Percentiles rank a stretch among this genome's conserved stretches.
phyloP scores from a whole-genome alignment of 495 filamentous ascomycete genomes.

The Tetracladium setigerum region DNA sequence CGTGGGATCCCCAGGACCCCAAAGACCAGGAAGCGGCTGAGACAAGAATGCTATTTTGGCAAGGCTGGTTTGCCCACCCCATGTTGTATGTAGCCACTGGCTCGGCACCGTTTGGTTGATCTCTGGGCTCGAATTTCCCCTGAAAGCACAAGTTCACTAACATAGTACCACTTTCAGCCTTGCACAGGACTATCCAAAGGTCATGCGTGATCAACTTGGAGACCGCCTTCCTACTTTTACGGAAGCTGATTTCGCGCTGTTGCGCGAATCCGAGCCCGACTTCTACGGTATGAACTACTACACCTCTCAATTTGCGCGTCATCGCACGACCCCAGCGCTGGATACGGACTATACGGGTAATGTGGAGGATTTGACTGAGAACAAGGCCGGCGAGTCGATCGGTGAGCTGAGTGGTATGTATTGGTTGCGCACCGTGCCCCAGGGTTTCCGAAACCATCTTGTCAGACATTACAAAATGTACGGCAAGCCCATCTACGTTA shows the following conservation, averaged over 20 bases:
- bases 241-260: constrained; percentile 53
- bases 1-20: constrained; percentile 46
- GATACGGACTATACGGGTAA: constrained; percentile 61
- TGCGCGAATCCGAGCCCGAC: constrained; percentile 61
- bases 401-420: constrained; percentile 65
- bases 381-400: constrained; percentile 60
- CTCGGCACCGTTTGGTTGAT: no score
- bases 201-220: constrained; percentile 65
- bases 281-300: constrained; percentile 84
- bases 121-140: no score
- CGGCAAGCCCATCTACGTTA: constrained; percentile 69
- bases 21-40: constrained; percentile 48
- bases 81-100: constrained; percentile 41
- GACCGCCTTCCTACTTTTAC: constrained; percentile 58
- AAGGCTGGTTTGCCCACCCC: constrained; percentile 67
- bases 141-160: no score
- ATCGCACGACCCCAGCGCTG: constrained; percentile 48
- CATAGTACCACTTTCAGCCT: no score
- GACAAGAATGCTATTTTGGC: constrained; percentile 51
- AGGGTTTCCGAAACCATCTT: constrained; percentile 67
- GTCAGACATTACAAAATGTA: constrained; percentile 75
- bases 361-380: constrained; percentile 55
- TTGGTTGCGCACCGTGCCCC: constrained; percentile 60
- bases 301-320: constrained; percentile 69
- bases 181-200: constrained; percentile 62